These are phyloP conservation scores for Quercus alba DNA, from an alignment of 306 rosid species.

Conservation along the genomic window DNA sequence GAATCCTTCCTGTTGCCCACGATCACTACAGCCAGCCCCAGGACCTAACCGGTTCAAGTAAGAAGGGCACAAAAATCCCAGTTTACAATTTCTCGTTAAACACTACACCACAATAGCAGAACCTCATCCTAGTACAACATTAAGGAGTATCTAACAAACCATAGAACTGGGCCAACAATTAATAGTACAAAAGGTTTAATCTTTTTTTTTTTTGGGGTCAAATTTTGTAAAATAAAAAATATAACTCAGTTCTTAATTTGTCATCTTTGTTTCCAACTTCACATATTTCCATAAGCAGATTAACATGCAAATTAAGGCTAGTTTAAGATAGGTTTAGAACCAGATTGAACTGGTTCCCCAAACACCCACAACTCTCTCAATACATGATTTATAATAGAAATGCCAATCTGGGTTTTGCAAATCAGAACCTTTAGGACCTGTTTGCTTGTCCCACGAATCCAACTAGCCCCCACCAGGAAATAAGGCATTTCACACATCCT, in stretches of 20 bases:
- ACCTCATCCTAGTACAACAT: neutral
- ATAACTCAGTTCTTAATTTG: too few relatives aligned
- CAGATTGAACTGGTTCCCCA: too few relatives aligned
- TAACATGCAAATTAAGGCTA: too few relatives aligned
- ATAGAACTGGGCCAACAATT: too few relatives aligned
- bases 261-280: too few relatives aligned
- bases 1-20: conserved; percentile 89
- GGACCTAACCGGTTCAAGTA: conserved; percentile 43
- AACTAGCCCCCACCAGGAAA: neutral
- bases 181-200: too few relatives aligned
- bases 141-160: neutral
- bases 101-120: neutral
- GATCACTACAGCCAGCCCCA: conserved; percentile 89
- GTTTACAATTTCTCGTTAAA: neutral
- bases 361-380: too few relatives aligned
- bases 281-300: too few relatives aligned
- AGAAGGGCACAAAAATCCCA: neutral
- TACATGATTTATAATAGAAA: neutral
- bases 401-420: neutral
- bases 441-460: neutral
- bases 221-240: too few relatives aligned
- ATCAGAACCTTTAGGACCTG: neutral
- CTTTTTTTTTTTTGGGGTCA: too few relatives aligned
- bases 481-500: neutral
- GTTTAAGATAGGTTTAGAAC: too few relatives aligned